Percentiles rank a stretch among this genome's conserved stretches.
Conservation (phyloP, 441 rosid species). For the Erodium texanum region DNA sequence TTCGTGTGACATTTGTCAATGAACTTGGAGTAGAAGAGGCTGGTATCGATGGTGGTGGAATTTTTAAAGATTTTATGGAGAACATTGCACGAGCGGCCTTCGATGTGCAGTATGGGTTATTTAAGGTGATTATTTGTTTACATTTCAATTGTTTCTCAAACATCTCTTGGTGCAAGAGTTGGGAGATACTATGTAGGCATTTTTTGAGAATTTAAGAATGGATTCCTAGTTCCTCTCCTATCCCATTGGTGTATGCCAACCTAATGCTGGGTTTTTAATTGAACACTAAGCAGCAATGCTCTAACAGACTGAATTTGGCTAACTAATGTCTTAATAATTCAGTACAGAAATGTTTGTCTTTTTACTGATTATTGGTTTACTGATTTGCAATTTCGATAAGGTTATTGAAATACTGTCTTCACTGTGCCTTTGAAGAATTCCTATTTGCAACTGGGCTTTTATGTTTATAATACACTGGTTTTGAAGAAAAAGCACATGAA, state of each 20-base stretch:
- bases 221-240: neutral
- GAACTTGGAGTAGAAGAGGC: constrained; percentile 99
- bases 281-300: neutral
- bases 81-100: constrained; percentile 95
- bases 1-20: constrained; percentile 91
- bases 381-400: neutral
- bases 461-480: too few relatives aligned
- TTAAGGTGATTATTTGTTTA: constrained; percentile 53
- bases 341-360: neutral
- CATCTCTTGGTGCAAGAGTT: neutral
- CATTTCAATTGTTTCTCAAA: neutral
- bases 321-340: neutral
- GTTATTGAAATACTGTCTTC: too few relatives aligned
- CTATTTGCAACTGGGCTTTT: too few relatives aligned
- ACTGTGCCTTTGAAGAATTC: too few relatives aligned
- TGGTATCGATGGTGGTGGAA: constrained; percentile 99
- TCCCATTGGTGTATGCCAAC: neutral
- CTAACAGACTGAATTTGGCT: neutral
- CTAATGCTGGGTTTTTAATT: neutral
- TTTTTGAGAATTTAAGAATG: neutral
- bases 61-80: constrained; percentile 99
- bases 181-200: constrained; percentile 1
- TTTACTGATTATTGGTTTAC: neutral
- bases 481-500: too few relatives aligned
- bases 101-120: constrained; percentile 93